These are phyloP conservation scores for Trichoderma lentiforme DNA, from an alignment of 2,329 filamentous ascomycete genomes.

Conservation along the genomic window DNA sequence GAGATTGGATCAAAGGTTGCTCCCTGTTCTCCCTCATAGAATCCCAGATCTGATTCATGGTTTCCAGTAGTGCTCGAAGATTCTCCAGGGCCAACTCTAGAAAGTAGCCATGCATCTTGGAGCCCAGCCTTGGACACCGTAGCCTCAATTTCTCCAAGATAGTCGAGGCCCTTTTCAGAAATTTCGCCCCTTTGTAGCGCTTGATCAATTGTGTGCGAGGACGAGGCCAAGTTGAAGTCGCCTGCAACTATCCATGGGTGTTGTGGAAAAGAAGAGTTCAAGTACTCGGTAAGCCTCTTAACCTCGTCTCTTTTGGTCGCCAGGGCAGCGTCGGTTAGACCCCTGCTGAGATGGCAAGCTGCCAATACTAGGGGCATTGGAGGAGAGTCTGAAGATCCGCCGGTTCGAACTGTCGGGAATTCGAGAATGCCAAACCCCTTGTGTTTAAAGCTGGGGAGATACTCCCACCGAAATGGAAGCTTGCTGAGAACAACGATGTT, in stretches of 20 bases:
- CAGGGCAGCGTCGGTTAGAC: constrained; percentile 57
- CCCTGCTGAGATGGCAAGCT: constrained; percentile 59
- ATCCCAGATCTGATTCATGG: constrained; percentile 31
- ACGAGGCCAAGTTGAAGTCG: constrained; percentile 64
- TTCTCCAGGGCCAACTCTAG: constrained; percentile 43
- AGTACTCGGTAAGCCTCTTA: constrained; percentile 45
- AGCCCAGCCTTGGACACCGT: constrained; percentile 45
- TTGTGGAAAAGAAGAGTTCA: constrained; percentile 39
- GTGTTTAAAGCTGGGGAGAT: constrained; percentile 52
- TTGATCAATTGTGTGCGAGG: constrained; percentile 50
- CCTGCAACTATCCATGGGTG: constrained; percentile 58
- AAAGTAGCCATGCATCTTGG: constrained; percentile 50
- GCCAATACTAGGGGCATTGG: constrained; percentile 48
- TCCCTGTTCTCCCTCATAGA: constrained; percentile 58
- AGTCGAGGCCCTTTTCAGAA: constrained; percentile 44
- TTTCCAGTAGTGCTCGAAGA: constrained; percentile 29
- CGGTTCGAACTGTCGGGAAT: constrained; percentile 30
- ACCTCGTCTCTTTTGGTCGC: constrained; percentile 56
- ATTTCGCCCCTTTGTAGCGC: constrained; percentile 53
- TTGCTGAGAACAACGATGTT: constrained; percentile 61
- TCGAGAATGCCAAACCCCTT: constrained; percentile 54
- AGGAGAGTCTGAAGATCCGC: constrained; percentile 6
- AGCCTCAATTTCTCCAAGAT: constrained; percentile 45
- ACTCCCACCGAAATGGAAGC: constrained; percentile 53
- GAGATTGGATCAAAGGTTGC: constrained; percentile 60